Evolutionary conservation across 2,329 filamentous ascomycete species (phyloP), one percentile per base, ranked within the genome.

Genomic region (Samsoniella hepiali): DNA sequence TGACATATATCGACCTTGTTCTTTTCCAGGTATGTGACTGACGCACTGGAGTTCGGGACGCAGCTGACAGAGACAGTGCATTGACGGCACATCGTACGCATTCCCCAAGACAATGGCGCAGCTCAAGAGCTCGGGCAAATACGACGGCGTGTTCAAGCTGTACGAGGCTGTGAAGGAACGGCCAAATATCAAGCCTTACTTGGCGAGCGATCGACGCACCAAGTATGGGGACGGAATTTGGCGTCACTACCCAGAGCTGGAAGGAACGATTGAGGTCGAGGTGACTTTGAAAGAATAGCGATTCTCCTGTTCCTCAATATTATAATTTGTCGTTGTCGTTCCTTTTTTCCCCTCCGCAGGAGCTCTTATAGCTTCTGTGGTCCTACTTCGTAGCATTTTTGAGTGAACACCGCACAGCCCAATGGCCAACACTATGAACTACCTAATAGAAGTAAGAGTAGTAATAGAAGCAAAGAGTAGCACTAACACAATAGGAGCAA

Each of bases 1-100:
- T 93, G 66, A 90, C 86, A 0, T 91, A 89, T 73, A 91, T 89
- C 15, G 91, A 94, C 72, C 78, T 90, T 56, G 88, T 90, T 2
- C 72, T 93, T 1, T 93, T 89, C 79, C 89, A 92, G 75, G 86
- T 88, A 65, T 65, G 77, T 67, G 17, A 11, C 10, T 22, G 5
- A 5, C 17, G 4, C n/a, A 4, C 31, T 8, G 2, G 1, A 1
- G 3, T 11, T 15, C 32, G 15, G 36, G 27, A 50, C 5, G 27
- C 9, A 5, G 40, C 59, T 62, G 36, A 62, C 32, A n/a, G 34
- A 11, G 11, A 22, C 51, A 84, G 80, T 77, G 79, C 66, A 31
- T 88, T 38, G 81, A 88, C 68, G 87, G 87, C 2, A 75, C 86
- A 45, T 78, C 80, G 56, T 89, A 83, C 74, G 87, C 89, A 15